These are phyloP conservation scores for Cordyceps tenuipes DNA, from an alignment of 2,329 filamentous ascomycete species.

Conservation along the genomic window DNA sequence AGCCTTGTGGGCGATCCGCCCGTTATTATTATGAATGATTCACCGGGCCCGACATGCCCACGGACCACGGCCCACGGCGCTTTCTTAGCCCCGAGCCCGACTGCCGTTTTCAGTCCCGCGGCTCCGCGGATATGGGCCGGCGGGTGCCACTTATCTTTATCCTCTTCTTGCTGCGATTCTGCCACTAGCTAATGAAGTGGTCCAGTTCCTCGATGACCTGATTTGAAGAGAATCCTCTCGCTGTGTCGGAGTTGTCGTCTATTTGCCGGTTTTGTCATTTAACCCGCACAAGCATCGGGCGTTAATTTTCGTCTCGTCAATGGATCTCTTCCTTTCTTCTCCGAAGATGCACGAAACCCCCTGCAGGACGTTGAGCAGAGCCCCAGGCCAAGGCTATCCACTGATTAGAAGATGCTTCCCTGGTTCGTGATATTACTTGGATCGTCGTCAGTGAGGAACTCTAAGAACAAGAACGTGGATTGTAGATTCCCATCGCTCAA, in stretches of 20 bases:
- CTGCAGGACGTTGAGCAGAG: no score
- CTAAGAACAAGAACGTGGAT: neutral
- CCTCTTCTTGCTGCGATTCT: neutral
- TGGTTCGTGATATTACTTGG: neutral
- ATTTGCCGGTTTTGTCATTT: neutral
- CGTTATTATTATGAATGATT: neutral
- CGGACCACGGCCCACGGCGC: neutral
- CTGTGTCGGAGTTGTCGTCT: neutral
- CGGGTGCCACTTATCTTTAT: neutral
- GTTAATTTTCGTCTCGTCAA: neutral
- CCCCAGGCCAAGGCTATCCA: no score
- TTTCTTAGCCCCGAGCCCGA: conserved; percentile 11
- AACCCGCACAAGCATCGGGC: neutral
- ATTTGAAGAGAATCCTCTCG: neutral
- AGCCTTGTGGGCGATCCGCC: conserved; percentile 9
- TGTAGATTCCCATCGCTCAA: neutral
- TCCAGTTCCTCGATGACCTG: neutral
- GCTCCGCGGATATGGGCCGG: conserved; percentile 1
- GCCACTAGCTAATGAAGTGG: neutral
- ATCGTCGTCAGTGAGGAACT: neutral
- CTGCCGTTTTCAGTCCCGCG: conserved; percentile 7
- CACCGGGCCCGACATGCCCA: neutral
- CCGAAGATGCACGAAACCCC: neutral
- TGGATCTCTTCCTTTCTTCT: neutral
- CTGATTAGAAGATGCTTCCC: neutral